Base-by-base conservation (phyloP, 306 rosid genomes). In the Coriaria nepalensis region DNA sequence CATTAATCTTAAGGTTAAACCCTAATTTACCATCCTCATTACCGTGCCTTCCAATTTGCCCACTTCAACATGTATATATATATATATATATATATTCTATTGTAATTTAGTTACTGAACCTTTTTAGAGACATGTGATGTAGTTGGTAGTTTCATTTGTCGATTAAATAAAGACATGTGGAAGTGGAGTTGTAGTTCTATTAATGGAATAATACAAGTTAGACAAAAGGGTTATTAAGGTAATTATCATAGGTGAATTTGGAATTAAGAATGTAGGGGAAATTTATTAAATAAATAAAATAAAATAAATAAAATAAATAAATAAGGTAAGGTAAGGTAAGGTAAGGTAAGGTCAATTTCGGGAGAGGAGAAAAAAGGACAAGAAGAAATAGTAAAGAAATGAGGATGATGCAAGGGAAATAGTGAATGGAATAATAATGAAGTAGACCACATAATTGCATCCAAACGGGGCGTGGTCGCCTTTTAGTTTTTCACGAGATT, bases 401-500 rank as follows among this genome's bases (percentile, higher is more conserved):
- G 63, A 57, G 64, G 52, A n/a, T n/a, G n/a, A n/a, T n/a, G n/a
- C n/a, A n/a, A n/a, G n/a, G n/a, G n/a, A n/a, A n/a, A n/a, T n/a
- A n/a, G n/a, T n/a, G 40, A 64, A 73, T 55, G 73, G 67, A 49
- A 80, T 77, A 61, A 82, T 79, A 77, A 67, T 72, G 60, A 57
- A 72, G 65, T 73, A 90, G 92, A 90, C 85, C 87, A 12, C 77
- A 90, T 90, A 85, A 90, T 90, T 90, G 75, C 82, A 77, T 67
- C 70, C 84, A 78, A 81, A 84, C 68, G 83, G 76, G 96, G 96
- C 88, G 90, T 88, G 93, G 95, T 83, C 81, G 64, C 75, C 75
- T 80, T 82, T 74, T 73, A 55, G 67, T 60, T 65, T 37, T 38
- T 40, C 14, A 61, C 42, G 69, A 56, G 54, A 51, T n/a, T 13